Base-by-base conservation (phyloP, 2,329 filamentous ascomycete species). In the Talaromyces atroroseus region DNA sequence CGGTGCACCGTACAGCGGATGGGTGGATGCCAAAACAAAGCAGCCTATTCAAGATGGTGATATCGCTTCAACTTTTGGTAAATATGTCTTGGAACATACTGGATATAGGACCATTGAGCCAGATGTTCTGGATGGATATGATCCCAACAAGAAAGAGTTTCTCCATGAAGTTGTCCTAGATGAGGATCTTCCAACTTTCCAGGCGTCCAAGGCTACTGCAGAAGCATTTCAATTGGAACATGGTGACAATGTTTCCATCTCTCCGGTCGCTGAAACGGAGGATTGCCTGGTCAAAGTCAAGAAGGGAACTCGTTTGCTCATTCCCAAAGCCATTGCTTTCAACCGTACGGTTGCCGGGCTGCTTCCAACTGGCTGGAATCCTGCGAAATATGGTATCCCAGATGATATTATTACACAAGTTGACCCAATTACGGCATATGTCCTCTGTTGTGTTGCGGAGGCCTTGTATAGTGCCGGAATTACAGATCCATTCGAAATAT, bases 401-500 rank as follows among this genome's bases (percentile, higher is more conserved):
- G 94, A 97, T 59, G 94, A 99, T 70, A 99, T 99, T 71, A 94
- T 99, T 71, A 88, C 87, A 40, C 94, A 99, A 72, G 94, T 99
- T 62, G 94, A 99, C 68, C 94, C 92, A 3, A 92, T 97, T 64
- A 96, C 94, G 32, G 32, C 32, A 2, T 36, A 36, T 16, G 32
- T 36, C 16, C 32, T 36, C 11, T 1, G 82, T 48, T 95, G 90
- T 54, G 95, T 92, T 46, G 90, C 88, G 1, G 94, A 99, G 75
- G 86, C 91, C 59, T 85, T 99, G 10, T 81, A 97, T 52, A 88
- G 90, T 32, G 87, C 90, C 60, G 94, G 94, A 85, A 92, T 99
- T 72, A 97, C 92, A 24, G 94, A 99, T 71, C 94, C 94, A 21
- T 99, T 97, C 71, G 94, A 99, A 77, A 97, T 99, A 78, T 99